Base-by-base conservation (phyloP, 192 early-diverging fungal species). In the Mortierella hygrophila region DNA sequence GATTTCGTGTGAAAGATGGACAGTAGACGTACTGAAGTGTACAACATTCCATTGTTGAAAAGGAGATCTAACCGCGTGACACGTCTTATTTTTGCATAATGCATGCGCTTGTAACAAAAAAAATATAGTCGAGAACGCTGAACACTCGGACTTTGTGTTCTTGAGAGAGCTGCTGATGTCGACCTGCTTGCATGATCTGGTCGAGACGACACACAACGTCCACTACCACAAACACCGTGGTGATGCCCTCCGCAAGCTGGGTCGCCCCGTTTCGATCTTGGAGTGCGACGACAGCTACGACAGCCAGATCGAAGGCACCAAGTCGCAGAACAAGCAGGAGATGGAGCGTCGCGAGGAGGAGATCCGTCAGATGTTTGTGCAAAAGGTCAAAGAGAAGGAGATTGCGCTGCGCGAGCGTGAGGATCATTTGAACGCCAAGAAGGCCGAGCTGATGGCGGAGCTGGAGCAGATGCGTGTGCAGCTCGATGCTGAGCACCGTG, bases 241-340 rank as follows among this genome's bases (percentile, higher is more conserved):
- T 13, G 49, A 83, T 29, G 89, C 90, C 49, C 93, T 97, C 63
- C 92, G 95, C 44, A 88, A 88, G 21, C 89, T 91, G 38, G 94
- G 94, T 47, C 93, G 96, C 35, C 97, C 96, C 49, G 92, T 93
- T 40, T 96, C 96, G 11, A 90, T 97, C 80, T 88, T 97, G 55
- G 92, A 93, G 26, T 95, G 95, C 75, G 97, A 97, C 69, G 97
- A 97, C 13, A 87, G 90, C 46, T 97, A 96, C 77, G 95, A 97
- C 44, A 89, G 87, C 0, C 92, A 92, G 55, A 92, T 97, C 72
- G 93, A 94, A 68, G 90, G 90, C 38, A 93, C 94, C 26, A 93
- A 95, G 78, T 77, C 89, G 29, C 81, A 72, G 29, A 86, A 96
- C 77, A 90, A 88, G 35, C 89, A 92, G 60, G 95, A 95, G 29